Conservation (phyloP, 352 stramenopile species). For the Phytophthora rubi region DNA sequence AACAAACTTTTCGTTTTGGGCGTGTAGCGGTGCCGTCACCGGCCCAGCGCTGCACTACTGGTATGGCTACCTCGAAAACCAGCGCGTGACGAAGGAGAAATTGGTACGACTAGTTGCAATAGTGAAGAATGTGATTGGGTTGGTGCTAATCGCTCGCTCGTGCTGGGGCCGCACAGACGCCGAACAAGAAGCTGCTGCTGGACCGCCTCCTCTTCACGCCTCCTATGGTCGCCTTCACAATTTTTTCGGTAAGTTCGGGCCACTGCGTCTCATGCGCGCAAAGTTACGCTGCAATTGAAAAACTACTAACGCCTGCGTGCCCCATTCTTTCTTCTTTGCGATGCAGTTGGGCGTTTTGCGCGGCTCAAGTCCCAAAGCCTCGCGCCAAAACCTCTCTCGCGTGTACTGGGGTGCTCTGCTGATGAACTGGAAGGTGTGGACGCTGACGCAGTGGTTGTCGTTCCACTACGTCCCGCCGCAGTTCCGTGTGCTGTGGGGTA, state of each 20-base stretch:
- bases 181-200: slow-evolving; percentile 79
- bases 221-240: slow-evolving; percentile 69
- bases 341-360: slow-evolving; percentile 66
- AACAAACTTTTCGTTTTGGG: too few species aligned
- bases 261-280: slow-evolving; percentile 1
- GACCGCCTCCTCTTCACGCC: slow-evolving; percentile 74
- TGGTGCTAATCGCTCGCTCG: not conserved
- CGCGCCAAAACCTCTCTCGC: slow-evolving; percentile 46
- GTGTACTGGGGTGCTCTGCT: slow-evolving; percentile 60
- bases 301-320: not conserved
- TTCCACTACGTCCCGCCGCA: slow-evolving; percentile 80
- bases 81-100: slow-evolving; percentile 68
- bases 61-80: slow-evolving; percentile 73
- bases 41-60: slow-evolving; percentile 72
- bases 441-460: slow-evolving; percentile 71
- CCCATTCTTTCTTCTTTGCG: not conserved
- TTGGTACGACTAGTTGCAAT: slow-evolving; percentile 40
- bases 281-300: not conserved
- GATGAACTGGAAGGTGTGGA: slow-evolving; percentile 82
- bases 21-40: slow-evolving; percentile 53
- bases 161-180: slow-evolving; percentile 39
- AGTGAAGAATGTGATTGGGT: too few species aligned
- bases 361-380: slow-evolving; percentile 54
- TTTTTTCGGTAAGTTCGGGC: slow-evolving; percentile 56
- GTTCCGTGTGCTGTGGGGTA: slow-evolving; percentile 78